Conservation (phyloP, 768 basidiomycete genomes). For the Suillus paluster region DNA sequence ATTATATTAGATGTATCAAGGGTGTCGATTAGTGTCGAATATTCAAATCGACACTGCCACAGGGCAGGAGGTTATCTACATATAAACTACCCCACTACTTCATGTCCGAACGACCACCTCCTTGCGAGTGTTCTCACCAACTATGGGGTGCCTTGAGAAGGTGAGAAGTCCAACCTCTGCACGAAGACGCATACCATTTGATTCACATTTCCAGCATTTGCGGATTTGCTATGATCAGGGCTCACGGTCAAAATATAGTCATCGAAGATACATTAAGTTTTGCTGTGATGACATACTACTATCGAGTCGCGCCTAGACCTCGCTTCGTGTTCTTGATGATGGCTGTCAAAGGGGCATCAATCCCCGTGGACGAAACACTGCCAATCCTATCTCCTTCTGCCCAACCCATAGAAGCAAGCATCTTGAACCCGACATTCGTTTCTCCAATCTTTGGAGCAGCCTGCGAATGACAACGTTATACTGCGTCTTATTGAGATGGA, state of each 20-base stretch:
- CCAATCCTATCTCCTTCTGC: slow-evolving; percentile 82
- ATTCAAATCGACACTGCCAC: too few relatives aligned
- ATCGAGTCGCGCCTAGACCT: slow-evolving; percentile 70
- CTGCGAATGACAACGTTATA: slow-evolving; percentile 34
- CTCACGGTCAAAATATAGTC: neutral
- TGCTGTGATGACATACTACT: neutral
- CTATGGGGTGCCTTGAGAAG: neutral
- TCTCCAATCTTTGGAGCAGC: slow-evolving; percentile 82
- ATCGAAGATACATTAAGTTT: neutral
- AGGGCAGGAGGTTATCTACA: too few relatives aligned
- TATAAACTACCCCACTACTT: too few relatives aligned
- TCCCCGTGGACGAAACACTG: slow-evolving; percentile 52
- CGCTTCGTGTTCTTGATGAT: slow-evolving; percentile 87
- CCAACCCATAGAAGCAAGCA: slow-evolving; percentile 94
- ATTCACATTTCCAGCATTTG: neutral
- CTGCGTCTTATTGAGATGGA: neutral
- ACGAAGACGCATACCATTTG: neutral
- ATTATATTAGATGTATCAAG: too few relatives aligned
- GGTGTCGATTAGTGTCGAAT: too few relatives aligned
- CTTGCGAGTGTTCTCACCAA: too few relatives aligned
- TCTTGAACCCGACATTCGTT: slow-evolving; percentile 83
- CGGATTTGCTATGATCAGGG: neutral
- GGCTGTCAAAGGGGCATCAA: slow-evolving; percentile 79
- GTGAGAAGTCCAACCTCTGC: too few relatives aligned
- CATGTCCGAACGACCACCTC: too few relatives aligned